Conservation (phyloP, 129 eudicot genomes). For the Flaveria sonorensis region DNA sequence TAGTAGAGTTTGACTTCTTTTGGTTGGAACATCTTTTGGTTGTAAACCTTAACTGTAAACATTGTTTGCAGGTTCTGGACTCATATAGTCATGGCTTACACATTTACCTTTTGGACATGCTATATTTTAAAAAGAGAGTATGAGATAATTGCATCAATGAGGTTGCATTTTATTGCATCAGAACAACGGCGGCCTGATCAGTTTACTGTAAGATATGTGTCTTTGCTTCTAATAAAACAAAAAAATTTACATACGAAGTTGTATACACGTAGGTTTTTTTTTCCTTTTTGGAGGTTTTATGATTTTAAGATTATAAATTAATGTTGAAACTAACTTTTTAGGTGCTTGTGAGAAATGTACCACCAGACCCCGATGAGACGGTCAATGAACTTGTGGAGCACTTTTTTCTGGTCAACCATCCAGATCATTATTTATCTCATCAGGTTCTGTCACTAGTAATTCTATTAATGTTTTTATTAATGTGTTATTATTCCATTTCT, state of each 20-base stretch:
- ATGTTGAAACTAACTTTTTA: conserved; percentile 26
- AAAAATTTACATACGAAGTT: not conserved
- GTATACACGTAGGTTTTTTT: not conserved
- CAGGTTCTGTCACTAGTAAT: conserved; percentile 55
- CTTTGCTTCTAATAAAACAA: not conserved
- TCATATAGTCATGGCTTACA: conserved; percentile 80
- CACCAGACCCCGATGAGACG: conserved; percentile 85
- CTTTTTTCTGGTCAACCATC: conserved; percentile 86
- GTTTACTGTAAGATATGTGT: conserved; percentile 64
- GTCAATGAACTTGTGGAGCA: conserved; percentile 88
- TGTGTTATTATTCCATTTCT: conserved; percentile 14
- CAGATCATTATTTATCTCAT: conserved; percentile 76
- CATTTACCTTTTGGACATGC: conserved; percentile 80
- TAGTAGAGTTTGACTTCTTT: not conserved
- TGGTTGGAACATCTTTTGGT: not conserved
- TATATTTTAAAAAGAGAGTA: conserved; percentile 80
- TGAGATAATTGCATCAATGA: conserved; percentile 54
- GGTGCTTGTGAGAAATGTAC: conserved; percentile 93
- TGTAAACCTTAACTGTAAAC: not conserved
- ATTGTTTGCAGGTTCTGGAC: conserved; percentile 61
- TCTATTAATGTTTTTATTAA: not conserved
- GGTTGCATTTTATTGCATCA: conserved; percentile 77
- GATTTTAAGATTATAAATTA: not conserved
- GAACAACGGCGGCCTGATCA: conserved; percentile 89
- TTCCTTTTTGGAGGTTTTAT: not conserved